These are phyloP conservation scores for Serendipita sp. DNA, from an alignment of 768 basidiomycete genomes.

Conservation along the genomic window DNA sequence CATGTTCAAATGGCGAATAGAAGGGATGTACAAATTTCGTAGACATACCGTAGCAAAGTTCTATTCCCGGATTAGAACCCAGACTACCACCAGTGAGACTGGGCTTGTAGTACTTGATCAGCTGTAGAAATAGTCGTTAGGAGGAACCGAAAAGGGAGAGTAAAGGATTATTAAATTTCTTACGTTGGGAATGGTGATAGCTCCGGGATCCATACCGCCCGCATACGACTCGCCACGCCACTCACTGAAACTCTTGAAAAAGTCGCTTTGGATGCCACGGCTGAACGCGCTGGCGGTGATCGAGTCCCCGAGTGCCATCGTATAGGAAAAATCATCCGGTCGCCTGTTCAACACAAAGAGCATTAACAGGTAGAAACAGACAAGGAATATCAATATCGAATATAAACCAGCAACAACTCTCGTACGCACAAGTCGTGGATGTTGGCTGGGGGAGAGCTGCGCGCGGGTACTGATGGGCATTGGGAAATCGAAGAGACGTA, in stretches of 20 bases:
- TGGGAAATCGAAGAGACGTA: background rate
- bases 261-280: constrained; percentile 5
- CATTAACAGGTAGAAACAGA: background rate
- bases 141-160: background rate
- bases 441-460: background rate
- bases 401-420: background rate
- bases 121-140: background rate
- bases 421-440: background rate
- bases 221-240: constrained; percentile 10
- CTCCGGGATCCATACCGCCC: constrained; percentile 5
- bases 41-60: constrained; percentile 9
- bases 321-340: background rate
- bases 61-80: background rate
- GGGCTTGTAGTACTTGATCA: constrained; percentile 5
- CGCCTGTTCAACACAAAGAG: background rate
- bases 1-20: background rate
- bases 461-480: background rate
- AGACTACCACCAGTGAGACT: background rate
- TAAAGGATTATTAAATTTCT: background rate
- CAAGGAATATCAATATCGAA: background rate
- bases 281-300: constrained; percentile 7
- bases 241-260: background rate
- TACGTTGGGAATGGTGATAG: constrained; percentile 9
- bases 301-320: constrained; percentile 8
- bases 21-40: background rate